phyloP scores from a whole-genome alignment of 331 rosid species.

The Pyrus hybrid region DNA sequence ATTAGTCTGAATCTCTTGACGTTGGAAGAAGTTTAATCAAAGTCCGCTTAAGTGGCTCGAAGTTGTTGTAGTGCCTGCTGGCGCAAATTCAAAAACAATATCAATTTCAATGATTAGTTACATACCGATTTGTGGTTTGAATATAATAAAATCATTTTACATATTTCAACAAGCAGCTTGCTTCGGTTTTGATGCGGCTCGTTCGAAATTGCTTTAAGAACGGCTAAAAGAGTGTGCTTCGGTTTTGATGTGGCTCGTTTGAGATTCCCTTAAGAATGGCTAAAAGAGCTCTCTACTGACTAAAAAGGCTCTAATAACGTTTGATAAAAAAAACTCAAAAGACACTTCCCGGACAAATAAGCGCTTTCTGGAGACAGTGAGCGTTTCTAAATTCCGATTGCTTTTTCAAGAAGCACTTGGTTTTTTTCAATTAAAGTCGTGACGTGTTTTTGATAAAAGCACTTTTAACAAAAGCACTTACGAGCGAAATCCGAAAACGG shows the following conservation, averaged over 20 bases:
- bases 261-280: background rate
- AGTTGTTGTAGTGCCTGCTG: constrained; percentile 22
- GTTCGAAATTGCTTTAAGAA: background rate
- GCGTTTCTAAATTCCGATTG: too few species aligned
- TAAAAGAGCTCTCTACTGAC: background rate
- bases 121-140: background rate
- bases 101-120: constrained; percentile 7
- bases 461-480: background rate
- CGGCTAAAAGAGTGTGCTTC: too few species aligned
- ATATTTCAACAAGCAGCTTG: background rate
- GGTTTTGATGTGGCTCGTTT: too few species aligned
- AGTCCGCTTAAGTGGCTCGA: constrained; percentile 1
- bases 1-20: background rate
- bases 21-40: background rate
- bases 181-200: constrained; percentile 30
- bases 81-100: constrained; percentile 1
- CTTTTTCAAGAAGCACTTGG: background rate
- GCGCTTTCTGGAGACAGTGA: background rate
- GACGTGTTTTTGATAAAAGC: background rate
- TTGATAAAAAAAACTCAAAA: too few species aligned
- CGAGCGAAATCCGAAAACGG: too few species aligned
- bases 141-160: too few species aligned
- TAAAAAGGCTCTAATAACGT: background rate
- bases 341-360: background rate
- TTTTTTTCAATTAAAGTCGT: too few species aligned